Conservation (phyloP, 495 filamentous ascomycete species). For the Lophiostoma macrostomum region DNA sequence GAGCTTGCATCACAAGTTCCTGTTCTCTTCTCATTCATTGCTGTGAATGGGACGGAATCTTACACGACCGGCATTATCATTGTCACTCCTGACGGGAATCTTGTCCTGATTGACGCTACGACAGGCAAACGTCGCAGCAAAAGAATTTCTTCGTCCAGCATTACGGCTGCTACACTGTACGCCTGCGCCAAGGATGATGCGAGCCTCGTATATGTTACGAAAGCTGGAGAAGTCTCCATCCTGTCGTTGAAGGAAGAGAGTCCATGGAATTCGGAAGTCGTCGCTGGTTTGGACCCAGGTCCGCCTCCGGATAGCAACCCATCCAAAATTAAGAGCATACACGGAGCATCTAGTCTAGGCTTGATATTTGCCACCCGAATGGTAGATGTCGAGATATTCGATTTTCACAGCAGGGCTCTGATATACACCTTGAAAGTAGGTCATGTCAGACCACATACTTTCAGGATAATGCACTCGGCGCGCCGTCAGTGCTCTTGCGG, state of each 20-base stretch:
- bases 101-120: conserved; percentile 50
- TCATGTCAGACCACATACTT: conserved; percentile 43
- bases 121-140: conserved; percentile 26
- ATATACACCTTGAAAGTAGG: conserved; percentile 57
- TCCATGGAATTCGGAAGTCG: conserved; percentile 34
- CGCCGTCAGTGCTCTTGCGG: conserved; percentile 29
- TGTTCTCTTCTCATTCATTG: conserved; percentile 56
- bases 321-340: conserved; percentile 36
- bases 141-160: conserved; percentile 25
- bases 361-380: conserved; percentile 51
- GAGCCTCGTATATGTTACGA: conserved; percentile 20
- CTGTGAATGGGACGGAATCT: conserved; percentile 20
- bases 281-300: conserved; percentile 35
- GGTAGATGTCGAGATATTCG: conserved; percentile 53
- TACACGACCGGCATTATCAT: conserved; percentile 46
- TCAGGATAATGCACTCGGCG: conserved; percentile 35
- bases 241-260: conserved; percentile 45
- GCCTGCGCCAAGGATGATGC: conserved; percentile 12
- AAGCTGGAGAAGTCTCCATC: conserved; percentile 41
- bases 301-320: conserved; percentile 31
- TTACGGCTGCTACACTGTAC: conserved; percentile 17
- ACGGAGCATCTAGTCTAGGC: conserved; percentile 44
- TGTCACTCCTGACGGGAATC: conserved; percentile 55
- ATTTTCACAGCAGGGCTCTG: conserved; percentile 48
- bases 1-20: conserved; percentile 54